Conservation (phyloP, 768 basidiomycete species). For the Mycena floridula region DNA sequence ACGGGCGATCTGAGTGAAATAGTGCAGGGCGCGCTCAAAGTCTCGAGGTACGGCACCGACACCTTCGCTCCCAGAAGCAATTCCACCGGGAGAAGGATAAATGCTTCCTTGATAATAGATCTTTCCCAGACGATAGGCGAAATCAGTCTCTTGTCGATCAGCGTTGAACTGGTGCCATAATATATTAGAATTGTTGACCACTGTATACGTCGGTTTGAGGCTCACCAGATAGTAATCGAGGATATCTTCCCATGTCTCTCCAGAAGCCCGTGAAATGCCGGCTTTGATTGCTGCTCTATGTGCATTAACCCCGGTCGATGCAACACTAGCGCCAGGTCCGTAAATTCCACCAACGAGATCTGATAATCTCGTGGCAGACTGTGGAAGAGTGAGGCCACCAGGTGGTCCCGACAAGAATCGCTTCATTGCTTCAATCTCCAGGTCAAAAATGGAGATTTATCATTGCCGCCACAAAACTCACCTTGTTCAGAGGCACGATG, state of each 20-base stretch:
- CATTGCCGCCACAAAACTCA: slow-evolving; percentile 19
- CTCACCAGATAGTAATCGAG: slow-evolving; percentile 85
- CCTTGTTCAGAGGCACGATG: slow-evolving; percentile 84
- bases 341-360: slow-evolving; percentile 92
- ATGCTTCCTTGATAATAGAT: slow-evolving; percentile 96
- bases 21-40: slow-evolving; percentile 67
- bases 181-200: not conserved
- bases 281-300: slow-evolving; percentile 78
- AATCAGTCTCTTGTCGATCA: slow-evolving; percentile 83
- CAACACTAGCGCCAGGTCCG: slow-evolving; percentile 91
- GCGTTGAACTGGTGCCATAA: slow-evolving; percentile 72
- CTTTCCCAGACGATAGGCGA: slow-evolving; percentile 89
- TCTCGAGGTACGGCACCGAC: slow-evolving; percentile 84
- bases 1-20: slow-evolving; percentile 81
- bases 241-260: slow-evolving; percentile 92
- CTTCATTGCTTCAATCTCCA: slow-evolving; percentile 54
- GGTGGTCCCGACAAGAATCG: slow-evolving; percentile 83
- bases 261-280: slow-evolving; percentile 73
- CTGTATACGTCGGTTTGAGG: slow-evolving; percentile 2
- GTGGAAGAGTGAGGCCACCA: slow-evolving; percentile 81
- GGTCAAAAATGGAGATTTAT: not conserved
- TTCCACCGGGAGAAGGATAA: slow-evolving; percentile 73
- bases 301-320: slow-evolving; percentile 75
- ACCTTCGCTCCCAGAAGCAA: slow-evolving; percentile 85
- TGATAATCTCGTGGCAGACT: slow-evolving; percentile 75